Evolutionary conservation across 169 alveolate genomes (phyloP).

Genomic region (Hammondia hammondi): DNA sequence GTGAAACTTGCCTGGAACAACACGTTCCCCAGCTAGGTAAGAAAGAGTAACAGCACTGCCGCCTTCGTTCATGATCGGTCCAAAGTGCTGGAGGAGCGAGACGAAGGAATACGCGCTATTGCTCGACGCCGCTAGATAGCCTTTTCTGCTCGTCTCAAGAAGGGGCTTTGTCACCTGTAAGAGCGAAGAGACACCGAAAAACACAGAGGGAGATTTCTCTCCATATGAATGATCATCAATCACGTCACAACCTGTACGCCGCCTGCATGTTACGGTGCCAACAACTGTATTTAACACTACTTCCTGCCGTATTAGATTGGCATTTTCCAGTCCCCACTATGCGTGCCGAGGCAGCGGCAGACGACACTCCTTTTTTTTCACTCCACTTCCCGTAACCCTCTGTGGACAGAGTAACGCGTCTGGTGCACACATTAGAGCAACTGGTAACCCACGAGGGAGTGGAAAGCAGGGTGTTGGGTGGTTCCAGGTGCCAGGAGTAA

Average conservation of each 20-base stretch:
- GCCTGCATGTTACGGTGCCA: too few relatives aligned
- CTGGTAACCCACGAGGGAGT: neutral
- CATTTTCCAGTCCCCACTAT: too few relatives aligned
- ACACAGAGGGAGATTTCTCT: too few relatives aligned
- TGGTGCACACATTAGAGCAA: neutral
- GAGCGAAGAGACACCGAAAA: too few relatives aligned
- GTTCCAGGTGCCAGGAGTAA: neutral
- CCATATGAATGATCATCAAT: too few relatives aligned
- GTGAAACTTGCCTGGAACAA: slow-evolving; percentile 68
- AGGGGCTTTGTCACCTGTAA: slow-evolving; percentile 77
- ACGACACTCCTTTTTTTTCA: too few relatives aligned
- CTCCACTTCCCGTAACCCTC: too few relatives aligned
- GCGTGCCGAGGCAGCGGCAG: too few relatives aligned
- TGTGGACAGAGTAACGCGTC: neutral
- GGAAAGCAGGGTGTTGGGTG: neutral
- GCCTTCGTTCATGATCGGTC: slow-evolving; percentile 79
- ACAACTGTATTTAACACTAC: too few relatives aligned
- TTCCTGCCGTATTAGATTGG: too few relatives aligned
- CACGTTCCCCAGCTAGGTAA: slow-evolving; percentile 80
- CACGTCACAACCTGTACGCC: too few relatives aligned
- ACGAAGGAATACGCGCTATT: slow-evolving; percentile 83
- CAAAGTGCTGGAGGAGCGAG: slow-evolving; percentile 80
- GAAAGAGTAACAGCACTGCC: slow-evolving; percentile 79
- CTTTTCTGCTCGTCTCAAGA: slow-evolving; percentile 82
- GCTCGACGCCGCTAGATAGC: slow-evolving; percentile 82